Evolutionary conservation across 306 rosid genomes (phyloP).

Genomic region (Castanospermum australe): DNA sequence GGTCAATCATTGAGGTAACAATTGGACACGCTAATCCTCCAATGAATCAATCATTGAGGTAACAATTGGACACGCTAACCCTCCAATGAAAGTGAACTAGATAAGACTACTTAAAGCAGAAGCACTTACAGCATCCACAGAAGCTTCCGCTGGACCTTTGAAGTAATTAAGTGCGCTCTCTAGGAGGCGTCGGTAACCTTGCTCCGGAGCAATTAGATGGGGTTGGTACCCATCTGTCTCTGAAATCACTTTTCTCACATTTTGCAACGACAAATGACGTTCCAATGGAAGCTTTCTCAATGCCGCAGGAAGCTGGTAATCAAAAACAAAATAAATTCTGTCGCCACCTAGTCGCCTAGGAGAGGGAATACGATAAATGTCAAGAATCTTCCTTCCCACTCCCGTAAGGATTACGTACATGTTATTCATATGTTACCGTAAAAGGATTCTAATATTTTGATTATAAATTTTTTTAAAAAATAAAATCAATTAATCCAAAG

Average conservation of each 20-base stretch:
- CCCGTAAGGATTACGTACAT: too few species aligned
- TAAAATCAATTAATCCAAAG: too few species aligned
- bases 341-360: conserved; percentile 93
- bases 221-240: conserved; percentile 99
- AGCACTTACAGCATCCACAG: conserved; percentile 89
- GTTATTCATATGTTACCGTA: too few species aligned
- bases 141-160: conserved; percentile 96
- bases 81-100: neutral
- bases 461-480: too few species aligned
- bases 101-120: conserved; percentile 10
- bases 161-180: conserved; percentile 81
- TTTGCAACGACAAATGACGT: conserved; percentile 79
- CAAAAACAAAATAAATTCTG: conserved; percentile 80
- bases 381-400: neutral
- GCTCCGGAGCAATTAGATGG: conserved; percentile 91
- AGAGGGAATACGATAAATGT: conserved; percentile 28
- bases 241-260: conserved; percentile 84
- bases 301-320: conserved; percentile 96
- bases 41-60: too few species aligned
- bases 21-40: too few species aligned
- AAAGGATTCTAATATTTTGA: too few species aligned
- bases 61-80: neutral
- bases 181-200: conserved; percentile 91
- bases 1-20: neutral
- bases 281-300: conserved; percentile 96